Evolutionary conservation across 2,329 filamentous ascomycete genomes (phyloP).

Genomic region (Fusarium decemcellulare): DNA sequence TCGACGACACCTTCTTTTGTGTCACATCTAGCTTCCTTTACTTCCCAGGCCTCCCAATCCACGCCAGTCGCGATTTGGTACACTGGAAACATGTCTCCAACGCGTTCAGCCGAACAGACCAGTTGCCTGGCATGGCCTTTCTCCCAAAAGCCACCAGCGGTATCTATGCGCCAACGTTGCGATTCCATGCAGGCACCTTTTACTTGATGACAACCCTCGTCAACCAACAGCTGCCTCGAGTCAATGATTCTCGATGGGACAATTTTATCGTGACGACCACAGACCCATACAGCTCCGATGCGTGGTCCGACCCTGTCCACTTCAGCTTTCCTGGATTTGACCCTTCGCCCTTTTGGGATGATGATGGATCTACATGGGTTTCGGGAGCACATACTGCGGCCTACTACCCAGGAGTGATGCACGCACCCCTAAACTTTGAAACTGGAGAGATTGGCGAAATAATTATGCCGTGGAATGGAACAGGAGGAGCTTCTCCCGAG

Average conservation of each 20-base stretch:
- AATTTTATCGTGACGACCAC: conserved; percentile 57
- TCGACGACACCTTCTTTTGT: conserved; percentile 64
- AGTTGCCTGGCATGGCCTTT: conserved; percentile 54
- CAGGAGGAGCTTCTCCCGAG: conserved; percentile 55
- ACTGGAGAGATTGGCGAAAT: conserved; percentile 52
- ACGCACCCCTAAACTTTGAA: conserved; percentile 50
- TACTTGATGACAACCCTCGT: conserved; percentile 61
- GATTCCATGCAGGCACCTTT: conserved; percentile 58
- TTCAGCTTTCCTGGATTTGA: conserved; percentile 41
- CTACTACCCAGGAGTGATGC: conserved; percentile 39
- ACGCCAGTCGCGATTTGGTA: conserved; percentile 63
- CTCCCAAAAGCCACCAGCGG: conserved; percentile 49
- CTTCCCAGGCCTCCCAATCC: conserved; percentile 67
- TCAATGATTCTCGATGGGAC: conserved; percentile 42
- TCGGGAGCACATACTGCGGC: conserved; percentile 50
- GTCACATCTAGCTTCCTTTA: conserved; percentile 65
- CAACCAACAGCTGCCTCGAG: conserved; percentile 49
- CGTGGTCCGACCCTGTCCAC: conserved; percentile 56
- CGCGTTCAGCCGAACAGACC: conserved; percentile 51
- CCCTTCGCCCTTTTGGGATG: conserved; percentile 39
- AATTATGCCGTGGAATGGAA: conserved; percentile 60
- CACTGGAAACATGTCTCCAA: conserved; percentile 60
- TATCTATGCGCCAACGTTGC: conserved; percentile 64
- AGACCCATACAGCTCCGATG: conserved; percentile 54
- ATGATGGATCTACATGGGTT: conserved; percentile 51